These are phyloP conservation scores for Gaeumannomyces tritici DNA, from an alignment of 2,329 filamentous ascomycete genomes.

Conservation along the genomic window DNA sequence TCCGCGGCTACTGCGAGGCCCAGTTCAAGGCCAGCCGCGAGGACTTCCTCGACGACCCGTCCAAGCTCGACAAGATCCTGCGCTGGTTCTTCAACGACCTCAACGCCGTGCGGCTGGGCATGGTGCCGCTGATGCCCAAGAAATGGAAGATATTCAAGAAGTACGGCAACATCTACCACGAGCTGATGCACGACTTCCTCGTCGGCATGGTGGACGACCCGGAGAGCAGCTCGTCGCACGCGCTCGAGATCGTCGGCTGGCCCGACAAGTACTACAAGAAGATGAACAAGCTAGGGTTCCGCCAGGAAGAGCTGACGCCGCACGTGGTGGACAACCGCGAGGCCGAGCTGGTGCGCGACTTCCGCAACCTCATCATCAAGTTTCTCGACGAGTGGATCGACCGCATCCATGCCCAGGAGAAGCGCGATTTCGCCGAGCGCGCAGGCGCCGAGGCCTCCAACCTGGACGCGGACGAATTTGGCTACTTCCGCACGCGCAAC, in stretches of 20 bases:
- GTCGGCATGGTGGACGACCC: conserved; percentile 74
- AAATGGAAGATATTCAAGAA: conserved; percentile 94
- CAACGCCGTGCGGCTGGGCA: conserved; percentile 86
- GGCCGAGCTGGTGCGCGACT: conserved; percentile 83
- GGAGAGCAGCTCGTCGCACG: conserved; percentile 74
- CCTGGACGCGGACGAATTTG: conserved; percentile 79
- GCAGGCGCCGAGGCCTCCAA: conserved; percentile 58
- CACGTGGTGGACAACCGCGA: conserved; percentile 88
- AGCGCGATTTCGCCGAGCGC: conserved; percentile 69
- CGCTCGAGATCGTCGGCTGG: conserved; percentile 89
- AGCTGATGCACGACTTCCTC: conserved; percentile 91
- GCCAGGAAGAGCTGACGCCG: conserved; percentile 65
- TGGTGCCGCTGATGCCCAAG: conserved; percentile 84
- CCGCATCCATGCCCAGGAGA: conserved; percentile 76
- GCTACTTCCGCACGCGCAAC: conserved; percentile 85
- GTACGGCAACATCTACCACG: conserved; percentile 85
- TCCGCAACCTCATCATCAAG: conserved; percentile 88
- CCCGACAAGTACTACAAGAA: conserved; percentile 93
- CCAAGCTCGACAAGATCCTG: conserved; percentile 74
- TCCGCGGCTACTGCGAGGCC: conserved; percentile 61
- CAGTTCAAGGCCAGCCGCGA: conserved; percentile 65
- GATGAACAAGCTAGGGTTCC: conserved; percentile 82
- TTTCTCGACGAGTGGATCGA: conserved; percentile 98
- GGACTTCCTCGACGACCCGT: conserved; percentile 74
- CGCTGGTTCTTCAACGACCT: conserved; percentile 98